These are phyloP conservation scores for Trichaptum fuscoviolaceum DNA, from an alignment of 768 basidiomycete genomes.

Conservation along the genomic window DNA sequence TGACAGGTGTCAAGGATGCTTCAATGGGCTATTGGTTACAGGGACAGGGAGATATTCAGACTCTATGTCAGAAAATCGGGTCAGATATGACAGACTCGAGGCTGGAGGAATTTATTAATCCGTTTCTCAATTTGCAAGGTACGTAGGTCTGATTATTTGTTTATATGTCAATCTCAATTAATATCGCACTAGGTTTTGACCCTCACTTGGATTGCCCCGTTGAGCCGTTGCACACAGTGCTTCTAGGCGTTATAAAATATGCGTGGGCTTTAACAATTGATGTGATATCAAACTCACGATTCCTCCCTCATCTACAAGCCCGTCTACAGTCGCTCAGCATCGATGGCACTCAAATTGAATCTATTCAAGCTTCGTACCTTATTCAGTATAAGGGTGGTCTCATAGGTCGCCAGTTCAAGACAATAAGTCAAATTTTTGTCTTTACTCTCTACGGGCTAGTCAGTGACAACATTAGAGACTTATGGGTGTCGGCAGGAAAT, in stretches of 20 bases:
- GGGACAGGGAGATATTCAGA: too few relatives aligned
- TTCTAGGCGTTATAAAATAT: constrained; percentile 26
- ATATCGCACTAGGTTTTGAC: constrained; percentile 39
- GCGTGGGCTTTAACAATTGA: constrained; percentile 29
- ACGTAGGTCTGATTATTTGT: too few relatives aligned
- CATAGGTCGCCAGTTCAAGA: constrained; percentile 39
- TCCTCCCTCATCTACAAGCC: too few relatives aligned
- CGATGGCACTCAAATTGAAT: constrained; percentile 24
- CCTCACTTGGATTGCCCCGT: constrained; percentile 39
- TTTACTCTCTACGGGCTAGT: constrained; percentile 35
- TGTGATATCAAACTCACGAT: too few relatives aligned
- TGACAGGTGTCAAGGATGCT: too few relatives aligned
- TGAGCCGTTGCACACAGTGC: constrained; percentile 31
- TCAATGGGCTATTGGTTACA: too few relatives aligned
- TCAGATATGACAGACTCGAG: too few relatives aligned
- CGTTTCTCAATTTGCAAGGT: neutral
- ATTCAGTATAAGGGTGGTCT: constrained; percentile 38
- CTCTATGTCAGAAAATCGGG: too few relatives aligned
- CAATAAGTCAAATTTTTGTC: constrained; percentile 28
- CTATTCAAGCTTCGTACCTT: constrained; percentile 35
- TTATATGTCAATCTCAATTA: too few relatives aligned
- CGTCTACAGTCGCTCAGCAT: constrained; percentile 22
- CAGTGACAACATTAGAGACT: constrained; percentile 18
- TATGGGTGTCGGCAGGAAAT: too few relatives aligned
- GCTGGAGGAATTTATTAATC: too few relatives aligned